These are phyloP conservation scores for Chlorella sp. DNA, from an alignment of 139 green algal species.

Conservation along the genomic window DNA sequence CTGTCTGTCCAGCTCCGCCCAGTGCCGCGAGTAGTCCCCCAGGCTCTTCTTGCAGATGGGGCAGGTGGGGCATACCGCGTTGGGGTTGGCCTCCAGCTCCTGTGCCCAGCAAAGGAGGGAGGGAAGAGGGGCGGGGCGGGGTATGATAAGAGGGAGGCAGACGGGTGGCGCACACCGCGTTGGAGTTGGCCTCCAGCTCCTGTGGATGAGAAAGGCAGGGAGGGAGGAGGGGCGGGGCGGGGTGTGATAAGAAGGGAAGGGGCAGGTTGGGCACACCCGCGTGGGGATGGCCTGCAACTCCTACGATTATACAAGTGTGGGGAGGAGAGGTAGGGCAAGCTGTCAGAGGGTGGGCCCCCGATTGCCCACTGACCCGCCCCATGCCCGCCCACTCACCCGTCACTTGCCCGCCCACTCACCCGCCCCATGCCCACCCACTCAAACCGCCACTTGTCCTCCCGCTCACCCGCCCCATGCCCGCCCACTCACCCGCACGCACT, in stretches of 20 bases:
- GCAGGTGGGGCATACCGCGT: conserved; percentile 73
- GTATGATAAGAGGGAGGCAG: neutral
- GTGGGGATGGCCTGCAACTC: neutral
- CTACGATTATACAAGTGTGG: neutral
- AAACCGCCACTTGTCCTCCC: too few relatives aligned
- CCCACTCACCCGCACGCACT: conserved; percentile 65
- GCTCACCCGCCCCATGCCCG: neutral
- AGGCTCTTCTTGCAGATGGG: conserved; percentile 79
- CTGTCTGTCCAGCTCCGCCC: conserved; percentile 66
- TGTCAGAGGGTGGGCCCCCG: too few relatives aligned
- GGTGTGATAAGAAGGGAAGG: neutral
- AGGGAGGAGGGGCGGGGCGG: neutral
- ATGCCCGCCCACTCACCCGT: too few relatives aligned
- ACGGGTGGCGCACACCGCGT: too few relatives aligned
- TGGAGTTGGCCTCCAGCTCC: conserved; percentile 56
- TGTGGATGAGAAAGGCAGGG: neutral
- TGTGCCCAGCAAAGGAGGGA: neutral
- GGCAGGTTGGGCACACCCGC: neutral
- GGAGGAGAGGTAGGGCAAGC: neutral
- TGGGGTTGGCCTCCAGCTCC: conserved; percentile 56
- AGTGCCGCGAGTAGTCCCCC: conserved; percentile 60
- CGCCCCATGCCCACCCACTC: too few relatives aligned
- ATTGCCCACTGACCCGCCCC: too few relatives aligned
- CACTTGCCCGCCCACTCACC: too few relatives aligned
- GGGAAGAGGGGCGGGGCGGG: neutral